phyloP scores from a whole-genome alignment of 169 alveolate genomes.

The Plasmodium vivax region DNA sequence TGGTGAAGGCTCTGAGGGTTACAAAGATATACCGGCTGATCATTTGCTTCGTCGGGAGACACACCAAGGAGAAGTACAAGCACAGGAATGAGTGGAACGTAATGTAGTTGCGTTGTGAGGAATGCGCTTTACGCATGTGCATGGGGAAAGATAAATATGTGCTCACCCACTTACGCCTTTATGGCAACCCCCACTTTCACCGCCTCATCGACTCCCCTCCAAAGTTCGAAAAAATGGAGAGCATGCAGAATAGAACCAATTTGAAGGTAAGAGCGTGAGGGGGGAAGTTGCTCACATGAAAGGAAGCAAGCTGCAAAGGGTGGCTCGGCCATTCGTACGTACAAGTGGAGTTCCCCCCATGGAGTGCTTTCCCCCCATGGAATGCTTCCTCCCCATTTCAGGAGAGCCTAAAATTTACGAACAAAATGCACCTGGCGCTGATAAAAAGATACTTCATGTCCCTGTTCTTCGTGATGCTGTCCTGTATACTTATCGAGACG shows the following conservation, averaged over 20 bases:
- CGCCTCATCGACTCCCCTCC: background rate
- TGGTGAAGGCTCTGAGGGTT: constrained; percentile 31
- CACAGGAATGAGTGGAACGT: constrained; percentile 71
- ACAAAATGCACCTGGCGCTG: constrained; percentile 68
- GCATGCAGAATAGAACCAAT: constrained; percentile 33
- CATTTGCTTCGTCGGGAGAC: constrained; percentile 11
- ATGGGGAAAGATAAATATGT: background rate
- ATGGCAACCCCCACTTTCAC: background rate
- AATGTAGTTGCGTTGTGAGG: background rate
- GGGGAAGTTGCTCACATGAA: background rate
- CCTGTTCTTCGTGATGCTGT: constrained; percentile 37
- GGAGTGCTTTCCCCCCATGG: background rate
- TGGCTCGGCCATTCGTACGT: background rate
- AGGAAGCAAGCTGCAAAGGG: background rate
- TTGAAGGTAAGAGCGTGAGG: background rate
- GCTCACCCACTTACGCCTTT: background rate
- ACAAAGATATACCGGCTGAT: constrained; percentile 31
- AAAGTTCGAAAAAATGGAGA: constrained; percentile 67
- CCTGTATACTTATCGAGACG: constrained; percentile 52
- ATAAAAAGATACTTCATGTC: constrained; percentile 67
- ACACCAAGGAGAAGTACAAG: constrained; percentile 57
- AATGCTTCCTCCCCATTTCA: background rate
- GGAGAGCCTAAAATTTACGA: constrained; percentile 64
- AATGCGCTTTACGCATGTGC: background rate
- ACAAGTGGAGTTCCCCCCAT: background rate